Evolutionary conservation across 2,329 filamentous ascomycete species (phyloP).

Genomic region (Aspergillus costaricaensis): DNA sequence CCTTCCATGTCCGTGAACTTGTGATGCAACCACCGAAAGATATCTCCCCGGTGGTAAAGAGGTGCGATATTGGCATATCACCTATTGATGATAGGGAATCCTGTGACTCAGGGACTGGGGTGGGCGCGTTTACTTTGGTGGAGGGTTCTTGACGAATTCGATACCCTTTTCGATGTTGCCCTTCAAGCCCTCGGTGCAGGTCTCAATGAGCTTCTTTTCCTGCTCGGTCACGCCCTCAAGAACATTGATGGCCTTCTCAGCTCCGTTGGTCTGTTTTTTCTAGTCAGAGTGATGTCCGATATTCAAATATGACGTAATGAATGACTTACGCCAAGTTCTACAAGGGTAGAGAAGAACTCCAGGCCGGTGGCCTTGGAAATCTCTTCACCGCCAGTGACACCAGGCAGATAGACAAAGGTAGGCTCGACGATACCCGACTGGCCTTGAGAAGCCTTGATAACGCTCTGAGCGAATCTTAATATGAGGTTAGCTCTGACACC

Average conservation of each 20-base stretch:
- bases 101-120: slow-evolving; percentile 26
- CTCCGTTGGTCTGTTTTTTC: slow-evolving; percentile 69
- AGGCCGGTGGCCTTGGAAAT: slow-evolving; percentile 79
- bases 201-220: slow-evolving; percentile 84
- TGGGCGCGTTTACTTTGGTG: slow-evolving; percentile 73
- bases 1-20: slow-evolving; percentile 26
- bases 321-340: slow-evolving; percentile 85
- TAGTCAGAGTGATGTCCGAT: slow-evolving; percentile 29
- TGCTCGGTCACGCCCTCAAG: slow-evolving; percentile 75
- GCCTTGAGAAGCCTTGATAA: slow-evolving; percentile 84
- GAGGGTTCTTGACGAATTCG: slow-evolving; percentile 82
- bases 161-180: slow-evolving; percentile 94
- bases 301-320: slow-evolving; percentile 9
- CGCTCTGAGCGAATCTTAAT: slow-evolving; percentile 83
- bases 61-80: slow-evolving; percentile 20
- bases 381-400: slow-evolving; percentile 81
- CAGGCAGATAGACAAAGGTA: slow-evolving; percentile 92
- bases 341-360: slow-evolving; percentile 94
- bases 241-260: slow-evolving; percentile 80
- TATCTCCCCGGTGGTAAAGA: slow-evolving; percentile 13
- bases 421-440: slow-evolving; percentile 93
- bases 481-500: slow-evolving; percentile 20
- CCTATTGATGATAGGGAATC: slow-evolving; percentile 26
- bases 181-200: slow-evolving; percentile 75
- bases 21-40: slow-evolving; percentile 18